Evolutionary conservation across 2,329 filamentous ascomycete genomes (phyloP).

Genomic region (Botrytis cinerea): DNA sequence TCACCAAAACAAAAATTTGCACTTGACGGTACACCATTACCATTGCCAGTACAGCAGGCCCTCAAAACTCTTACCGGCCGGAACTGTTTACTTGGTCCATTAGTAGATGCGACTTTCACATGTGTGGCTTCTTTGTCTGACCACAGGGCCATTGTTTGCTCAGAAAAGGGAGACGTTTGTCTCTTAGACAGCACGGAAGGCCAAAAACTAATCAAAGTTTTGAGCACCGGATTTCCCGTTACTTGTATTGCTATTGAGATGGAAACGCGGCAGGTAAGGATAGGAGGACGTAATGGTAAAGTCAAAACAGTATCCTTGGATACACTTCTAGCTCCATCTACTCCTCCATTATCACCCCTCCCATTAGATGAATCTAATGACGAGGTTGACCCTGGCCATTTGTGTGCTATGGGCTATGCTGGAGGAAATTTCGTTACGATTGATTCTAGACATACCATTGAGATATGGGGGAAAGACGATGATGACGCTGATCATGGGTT

Average conservation of each 20-base stretch:
- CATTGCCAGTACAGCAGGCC: constrained; percentile 44
- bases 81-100: constrained; percentile 79
- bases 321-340: constrained; percentile 41
- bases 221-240: constrained; percentile 64
- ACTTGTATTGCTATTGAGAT: constrained; percentile 45
- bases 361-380: constrained; percentile 28
- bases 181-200: constrained; percentile 74
- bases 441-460: constrained; percentile 73
- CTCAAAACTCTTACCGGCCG: constrained; percentile 78
- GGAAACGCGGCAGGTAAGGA: constrained; percentile 41
- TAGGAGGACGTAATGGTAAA: constrained; percentile 44
- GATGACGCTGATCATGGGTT: constrained; percentile 41
- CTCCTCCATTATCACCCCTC: constrained; percentile 40
- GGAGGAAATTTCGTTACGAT: constrained; percentile 70
- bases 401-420: constrained; percentile 70
- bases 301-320: constrained; percentile 55
- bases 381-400: constrained; percentile 42
- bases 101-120: constrained; percentile 84
- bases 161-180: constrained; percentile 88
- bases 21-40: constrained; percentile 46
- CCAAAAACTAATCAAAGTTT: constrained; percentile 68
- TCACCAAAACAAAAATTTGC: constrained; percentile 66
- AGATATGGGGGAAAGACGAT: constrained; percentile 49
- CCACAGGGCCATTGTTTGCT: constrained; percentile 76
- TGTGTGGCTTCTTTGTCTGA: constrained; percentile 73